phyloP scores from a whole-genome alignment of 2,329 filamentous ascomycete species.

The Apiospora phragmitis region DNA sequence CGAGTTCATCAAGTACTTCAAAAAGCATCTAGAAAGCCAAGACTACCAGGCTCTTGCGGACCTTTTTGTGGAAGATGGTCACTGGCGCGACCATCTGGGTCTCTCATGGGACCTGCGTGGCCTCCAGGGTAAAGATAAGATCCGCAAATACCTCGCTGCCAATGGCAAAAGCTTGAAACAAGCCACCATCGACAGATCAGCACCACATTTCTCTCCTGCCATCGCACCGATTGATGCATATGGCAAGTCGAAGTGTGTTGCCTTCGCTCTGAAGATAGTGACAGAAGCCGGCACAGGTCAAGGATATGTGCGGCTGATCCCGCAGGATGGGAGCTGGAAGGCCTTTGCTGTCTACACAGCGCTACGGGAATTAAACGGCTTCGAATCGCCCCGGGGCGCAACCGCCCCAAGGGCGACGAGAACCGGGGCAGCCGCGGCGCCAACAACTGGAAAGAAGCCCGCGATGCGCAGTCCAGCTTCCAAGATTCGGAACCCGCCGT shows the following conservation, averaged over 20 bases:
- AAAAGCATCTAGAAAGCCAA: slow-evolving; percentile 35
- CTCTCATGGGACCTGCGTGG: slow-evolving; percentile 58
- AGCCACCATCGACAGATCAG: slow-evolving; percentile 47
- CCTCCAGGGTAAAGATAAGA: slow-evolving; percentile 41
- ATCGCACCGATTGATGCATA: slow-evolving; percentile 48
- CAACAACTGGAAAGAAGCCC: slow-evolving; percentile 62
- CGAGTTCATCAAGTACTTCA: slow-evolving; percentile 35
- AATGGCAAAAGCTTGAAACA: slow-evolving; percentile 43
- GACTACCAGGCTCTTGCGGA: slow-evolving; percentile 35
- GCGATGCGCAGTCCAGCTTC: slow-evolving; percentile 49
- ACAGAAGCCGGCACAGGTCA: slow-evolving; percentile 55
- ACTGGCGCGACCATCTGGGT: slow-evolving; percentile 60
- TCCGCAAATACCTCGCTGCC: slow-evolving; percentile 39
- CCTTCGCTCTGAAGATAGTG: slow-evolving; percentile 56
- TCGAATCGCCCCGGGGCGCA: slow-evolving; percentile 49
- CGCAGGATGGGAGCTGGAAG: slow-evolving; percentile 52
- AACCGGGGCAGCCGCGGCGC: slow-evolving; percentile 53
- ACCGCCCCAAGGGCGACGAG: slow-evolving; percentile 55
- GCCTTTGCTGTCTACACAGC: slow-evolving; percentile 65
- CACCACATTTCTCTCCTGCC: slow-evolving; percentile 44
- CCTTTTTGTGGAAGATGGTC: slow-evolving; percentile 48
- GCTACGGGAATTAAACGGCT: slow-evolving; percentile 52
- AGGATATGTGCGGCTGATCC: slow-evolving; percentile 55
- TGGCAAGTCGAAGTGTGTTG: slow-evolving; percentile 51
- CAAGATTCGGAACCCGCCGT: slow-evolving; percentile 55